Evolutionary conservation across 2,329 filamentous ascomycete species (phyloP).

Genomic region (Colletotrichum sp.): DNA sequence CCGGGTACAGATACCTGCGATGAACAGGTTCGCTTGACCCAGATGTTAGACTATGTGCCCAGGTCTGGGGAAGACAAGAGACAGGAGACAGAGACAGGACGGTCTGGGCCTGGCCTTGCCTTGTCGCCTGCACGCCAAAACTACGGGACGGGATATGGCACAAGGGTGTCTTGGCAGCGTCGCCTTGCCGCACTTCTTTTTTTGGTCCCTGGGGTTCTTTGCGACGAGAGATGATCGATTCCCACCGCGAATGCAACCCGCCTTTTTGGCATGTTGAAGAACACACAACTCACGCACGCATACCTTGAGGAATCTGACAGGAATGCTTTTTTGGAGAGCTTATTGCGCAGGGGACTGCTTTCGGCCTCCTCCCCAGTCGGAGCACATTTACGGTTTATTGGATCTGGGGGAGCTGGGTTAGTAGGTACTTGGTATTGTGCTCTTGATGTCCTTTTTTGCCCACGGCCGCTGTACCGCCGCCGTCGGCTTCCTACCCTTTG

Average conservation of each 20-base stretch:
- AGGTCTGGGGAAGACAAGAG: neutral
- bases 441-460: neutral
- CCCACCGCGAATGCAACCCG: neutral
- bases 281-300: neutral
- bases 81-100: neutral
- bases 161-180: neutral
- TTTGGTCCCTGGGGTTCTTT: neutral
- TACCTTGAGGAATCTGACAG: neutral
- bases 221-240: constrained; percentile 3
- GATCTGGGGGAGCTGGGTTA: neutral
- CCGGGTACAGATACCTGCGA: neutral
- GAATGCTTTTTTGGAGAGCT: neutral
- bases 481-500: neutral
- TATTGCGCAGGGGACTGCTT: neutral
- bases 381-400: neutral
- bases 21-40: neutral
- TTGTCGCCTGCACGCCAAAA: neutral
- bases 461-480: neutral
- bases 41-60: neutral
- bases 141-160: neutral
- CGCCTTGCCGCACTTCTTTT: neutral
- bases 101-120: neutral
- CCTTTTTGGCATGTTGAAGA: neutral
- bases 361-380: neutral
- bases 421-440: neutral